These are phyloP conservation scores for Zea mays DNA, from an alignment of 176 grass and related monocot species.

Conservation along the genomic window Zm-B73-REFERENCE-NAM-5.0 NC_050105.1:114994001-114994500, in stretches of 20 bases:
- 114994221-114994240: neutral
- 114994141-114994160: conserved; percentile 58
- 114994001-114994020: conserved; percentile 55
- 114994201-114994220: neutral
- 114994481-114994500: neutral
- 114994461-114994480: conserved; percentile 16
- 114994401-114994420: conserved; percentile 47
- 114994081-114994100: conserved; percentile 59
- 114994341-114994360: conserved; percentile 57
- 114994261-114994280: conserved; percentile 40
- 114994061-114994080: conserved; percentile 74
- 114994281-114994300: conserved; percentile 67
- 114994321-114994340: conserved; percentile 31
- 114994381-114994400: conserved; percentile 59
- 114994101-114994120: conserved; percentile 44
- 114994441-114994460: conserved; percentile 77
- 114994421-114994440: conserved; percentile 63
- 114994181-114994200: neutral
- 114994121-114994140: conserved; percentile 66
- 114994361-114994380: conserved; percentile 58
- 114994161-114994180: neutral
- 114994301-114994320: conserved; percentile 54
- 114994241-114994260: conserved; percentile 13
- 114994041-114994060: conserved; percentile 57
- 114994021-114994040: conserved; percentile 62